Conservation (phyloP, 257 asterid species). For the Solanum megistacrolobum region DNA sequence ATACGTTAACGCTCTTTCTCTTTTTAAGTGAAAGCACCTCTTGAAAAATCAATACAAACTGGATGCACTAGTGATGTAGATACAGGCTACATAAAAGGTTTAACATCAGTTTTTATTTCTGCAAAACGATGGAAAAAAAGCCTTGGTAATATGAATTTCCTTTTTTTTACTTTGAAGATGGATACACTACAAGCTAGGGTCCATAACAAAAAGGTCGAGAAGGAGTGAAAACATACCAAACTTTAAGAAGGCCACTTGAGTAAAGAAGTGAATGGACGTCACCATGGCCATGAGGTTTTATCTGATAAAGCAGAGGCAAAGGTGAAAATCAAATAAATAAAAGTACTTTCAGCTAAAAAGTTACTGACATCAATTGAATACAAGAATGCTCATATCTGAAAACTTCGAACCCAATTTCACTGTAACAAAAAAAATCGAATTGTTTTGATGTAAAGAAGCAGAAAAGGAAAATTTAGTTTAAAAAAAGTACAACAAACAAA, state of each 20-base stretch:
- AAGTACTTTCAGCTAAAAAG: background rate
- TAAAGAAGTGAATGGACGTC: conserved; percentile 94
- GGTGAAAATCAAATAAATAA: background rate
- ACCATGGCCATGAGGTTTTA: conserved; percentile 99
- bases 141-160: background rate
- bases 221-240: conserved; percentile 43
- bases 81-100: background rate
- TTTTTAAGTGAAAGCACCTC: background rate
- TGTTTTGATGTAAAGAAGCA: no score
- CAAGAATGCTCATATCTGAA: background rate
- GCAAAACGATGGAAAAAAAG: background rate
- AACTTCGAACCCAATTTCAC: no score
- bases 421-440: no score
- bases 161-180: background rate
- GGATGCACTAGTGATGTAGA: background rate
- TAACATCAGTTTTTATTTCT: background rate
- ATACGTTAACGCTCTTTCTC: background rate
- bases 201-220: background rate
- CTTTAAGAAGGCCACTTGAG: conserved; percentile 80
- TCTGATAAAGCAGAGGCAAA: conserved; percentile 29
- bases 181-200: background rate
- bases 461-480: no score
- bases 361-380: background rate
- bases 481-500: no score
- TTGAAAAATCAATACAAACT: background rate